Percentiles rank a stretch among this genome's conserved stretches.
Conservation (phyloP, 1,284 basidiomycete genomes). For the Neolentinus lepideus region DNA sequence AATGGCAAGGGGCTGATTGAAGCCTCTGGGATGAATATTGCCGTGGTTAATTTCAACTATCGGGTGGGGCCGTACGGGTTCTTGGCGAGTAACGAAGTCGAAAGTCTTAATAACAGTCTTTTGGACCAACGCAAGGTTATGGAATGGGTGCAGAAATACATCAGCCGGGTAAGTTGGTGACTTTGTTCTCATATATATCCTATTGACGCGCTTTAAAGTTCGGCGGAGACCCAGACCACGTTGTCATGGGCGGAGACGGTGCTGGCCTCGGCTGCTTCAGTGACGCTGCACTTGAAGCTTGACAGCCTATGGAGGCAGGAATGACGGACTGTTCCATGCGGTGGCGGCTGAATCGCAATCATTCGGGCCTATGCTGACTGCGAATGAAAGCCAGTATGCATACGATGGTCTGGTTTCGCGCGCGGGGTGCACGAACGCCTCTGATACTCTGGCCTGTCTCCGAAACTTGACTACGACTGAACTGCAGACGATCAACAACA, state of each 20-base stretch:
- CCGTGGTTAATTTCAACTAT: conserved; percentile 7
- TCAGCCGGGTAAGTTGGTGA: not conserved
- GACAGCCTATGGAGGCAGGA: not conserved
- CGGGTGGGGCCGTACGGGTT: conserved; percentile 7
- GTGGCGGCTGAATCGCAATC: not conserved
- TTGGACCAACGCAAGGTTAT: conserved; percentile 7
- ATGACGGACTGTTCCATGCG: not conserved
- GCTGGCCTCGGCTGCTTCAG: not conserved
- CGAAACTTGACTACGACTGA: not conserved
- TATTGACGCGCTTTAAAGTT: not conserved
- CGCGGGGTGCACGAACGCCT: not conserved
- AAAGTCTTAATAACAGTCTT: conserved; percentile 6
- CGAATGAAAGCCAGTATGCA: not conserved
- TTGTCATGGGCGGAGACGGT: not conserved
- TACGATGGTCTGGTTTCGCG: not conserved
- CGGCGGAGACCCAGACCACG: not conserved
- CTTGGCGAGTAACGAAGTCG: conserved; percentile 2
- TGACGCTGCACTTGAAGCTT: not conserved
- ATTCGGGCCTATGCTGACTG: not conserved
- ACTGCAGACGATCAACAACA: not conserved
- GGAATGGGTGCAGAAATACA: conserved; percentile 8
- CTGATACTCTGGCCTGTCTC: not conserved
- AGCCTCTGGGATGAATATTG: not conserved
- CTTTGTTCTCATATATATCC: not conserved
- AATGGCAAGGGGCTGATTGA: not conserved